These are phyloP conservation scores for Nannochloris sp. DNA, from an alignment of 139 green algal species.

Conservation along the genomic window DNA sequence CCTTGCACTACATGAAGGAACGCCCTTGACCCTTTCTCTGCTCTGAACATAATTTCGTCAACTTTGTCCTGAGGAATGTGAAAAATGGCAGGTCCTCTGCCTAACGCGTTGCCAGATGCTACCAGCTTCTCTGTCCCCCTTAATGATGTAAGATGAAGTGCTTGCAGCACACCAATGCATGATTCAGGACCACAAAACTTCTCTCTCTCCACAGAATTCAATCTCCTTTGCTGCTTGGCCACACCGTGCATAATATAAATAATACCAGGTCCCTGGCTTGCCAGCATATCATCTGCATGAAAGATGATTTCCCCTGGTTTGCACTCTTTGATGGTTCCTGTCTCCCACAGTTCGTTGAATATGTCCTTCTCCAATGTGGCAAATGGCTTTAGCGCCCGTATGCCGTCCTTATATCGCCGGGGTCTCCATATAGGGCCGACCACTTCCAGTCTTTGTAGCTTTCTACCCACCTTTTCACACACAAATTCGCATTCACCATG, in stretches of 20 bases:
- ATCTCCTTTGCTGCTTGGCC: conserved; percentile 6
- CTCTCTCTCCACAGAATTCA: conserved; percentile 12
- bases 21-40: background rate
- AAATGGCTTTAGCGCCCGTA: conserved; percentile 59
- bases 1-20: conserved; percentile 17
- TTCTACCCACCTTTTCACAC: conserved; percentile 42
- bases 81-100: conserved; percentile 69
- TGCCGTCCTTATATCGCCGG: conserved; percentile 35
- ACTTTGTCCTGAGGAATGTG: conserved; percentile 35
- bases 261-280: background rate
- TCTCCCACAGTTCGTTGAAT: conserved; percentile 10
- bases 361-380: conserved; percentile 1
- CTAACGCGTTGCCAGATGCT: conserved; percentile 62
- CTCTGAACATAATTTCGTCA: conserved; percentile 2
- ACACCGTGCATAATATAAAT: conserved; percentile 25
- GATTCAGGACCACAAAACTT: conserved; percentile 45
- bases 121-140: conserved; percentile 24
- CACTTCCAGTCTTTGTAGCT: conserved; percentile 51
- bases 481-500: conserved; percentile 49
- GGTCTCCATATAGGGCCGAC: conserved; percentile 52
- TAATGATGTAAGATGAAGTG: conserved; percentile 25
- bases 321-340: conserved; percentile 13
- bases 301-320: conserved; percentile 13
- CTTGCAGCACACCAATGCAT: conserved; percentile 31
- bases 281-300: background rate